Percentiles rank a stretch among this genome's conserved stretches.
These are phyloP conservation scores for Debaryomyces prosopidis DNA, from an alignment of 805 yeast species.

Conservation along the genomic window DNA sequence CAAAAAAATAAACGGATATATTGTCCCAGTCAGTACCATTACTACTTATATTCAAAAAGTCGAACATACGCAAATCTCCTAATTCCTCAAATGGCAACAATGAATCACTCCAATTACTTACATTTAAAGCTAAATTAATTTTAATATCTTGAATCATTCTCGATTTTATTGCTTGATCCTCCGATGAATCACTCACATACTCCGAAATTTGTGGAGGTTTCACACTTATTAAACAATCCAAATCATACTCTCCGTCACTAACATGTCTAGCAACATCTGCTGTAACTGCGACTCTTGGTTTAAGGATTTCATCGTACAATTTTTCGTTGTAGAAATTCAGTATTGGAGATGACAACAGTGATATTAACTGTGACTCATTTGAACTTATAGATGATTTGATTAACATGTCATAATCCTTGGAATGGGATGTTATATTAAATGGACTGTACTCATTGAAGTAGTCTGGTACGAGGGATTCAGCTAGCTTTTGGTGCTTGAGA, in stretches of 20 bases:
- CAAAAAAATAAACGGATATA: conserved; percentile 34
- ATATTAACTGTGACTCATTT: not conserved
- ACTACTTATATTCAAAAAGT: conserved; percentile 40
- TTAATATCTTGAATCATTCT: conserved; percentile 9
- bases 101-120: conserved; percentile 5
- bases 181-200: not conserved
- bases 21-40: conserved; percentile 46
- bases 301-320: conserved; percentile 2
- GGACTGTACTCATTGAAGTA: not conserved
- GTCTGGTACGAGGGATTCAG: not conserved
- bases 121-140: conserved; percentile 4
- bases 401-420: not conserved
- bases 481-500: not conserved
- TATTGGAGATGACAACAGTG: not conserved
- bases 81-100: conserved; percentile 10
- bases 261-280: conserved; percentile 1
- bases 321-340: conserved; percentile 6
- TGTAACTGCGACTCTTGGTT: conserved; percentile 10
- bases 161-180: conserved; percentile 1
- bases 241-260: conserved; percentile 6
- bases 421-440: not conserved
- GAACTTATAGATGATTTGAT: not conserved
- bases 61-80: conserved; percentile 39
- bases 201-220: conserved; percentile 20
- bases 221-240: conserved; percentile 19